Conservation (phyloP, 345 rosid genomes). For the Corymbia maculata region DNA sequence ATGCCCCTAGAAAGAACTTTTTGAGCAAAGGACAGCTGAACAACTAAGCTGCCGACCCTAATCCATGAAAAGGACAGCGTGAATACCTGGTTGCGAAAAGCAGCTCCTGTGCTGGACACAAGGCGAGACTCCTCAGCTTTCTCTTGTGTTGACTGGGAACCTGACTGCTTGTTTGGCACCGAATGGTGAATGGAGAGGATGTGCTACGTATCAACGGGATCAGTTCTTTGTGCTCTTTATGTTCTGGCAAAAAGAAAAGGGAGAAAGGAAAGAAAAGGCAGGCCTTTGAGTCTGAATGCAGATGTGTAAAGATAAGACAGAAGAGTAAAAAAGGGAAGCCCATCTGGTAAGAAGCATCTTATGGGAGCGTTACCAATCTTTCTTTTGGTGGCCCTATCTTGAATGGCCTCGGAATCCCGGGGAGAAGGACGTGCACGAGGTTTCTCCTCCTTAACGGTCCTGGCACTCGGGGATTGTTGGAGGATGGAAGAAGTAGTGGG, state of each 20-base stretch:
- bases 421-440: slow-evolving; percentile 17
- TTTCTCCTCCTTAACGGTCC: slow-evolving; percentile 29
- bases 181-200: slow-evolving; percentile 38
- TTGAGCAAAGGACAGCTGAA: neutral
- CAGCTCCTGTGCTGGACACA: slow-evolving; percentile 69
- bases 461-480: slow-evolving; percentile 4
- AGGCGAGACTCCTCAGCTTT: slow-evolving; percentile 70
- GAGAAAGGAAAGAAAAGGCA: neutral
- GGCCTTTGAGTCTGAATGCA: neutral
- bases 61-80: neutral
- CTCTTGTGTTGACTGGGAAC: slow-evolving; percentile 90
- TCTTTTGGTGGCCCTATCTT: slow-evolving; percentile 54
- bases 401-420: slow-evolving; percentile 18
- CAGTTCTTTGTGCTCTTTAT: slow-evolving; percentile 66
- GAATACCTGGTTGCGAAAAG: slow-evolving; percentile 80
- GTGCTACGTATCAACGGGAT: slow-evolving; percentile 48
- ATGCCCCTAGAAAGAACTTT: neutral
- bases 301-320: neutral
- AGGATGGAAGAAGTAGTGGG: slow-evolving; percentile 4
- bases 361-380: slow-evolving; percentile 42
- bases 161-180: slow-evolving; percentile 51
- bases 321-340: neutral
- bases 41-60: neutral
- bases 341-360: neutral
- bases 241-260: slow-evolving; percentile 34